These are phyloP conservation scores for Lactarius quietus DNA, from an alignment of 768 basidiomycete genomes.

Conservation along the genomic window DNA sequence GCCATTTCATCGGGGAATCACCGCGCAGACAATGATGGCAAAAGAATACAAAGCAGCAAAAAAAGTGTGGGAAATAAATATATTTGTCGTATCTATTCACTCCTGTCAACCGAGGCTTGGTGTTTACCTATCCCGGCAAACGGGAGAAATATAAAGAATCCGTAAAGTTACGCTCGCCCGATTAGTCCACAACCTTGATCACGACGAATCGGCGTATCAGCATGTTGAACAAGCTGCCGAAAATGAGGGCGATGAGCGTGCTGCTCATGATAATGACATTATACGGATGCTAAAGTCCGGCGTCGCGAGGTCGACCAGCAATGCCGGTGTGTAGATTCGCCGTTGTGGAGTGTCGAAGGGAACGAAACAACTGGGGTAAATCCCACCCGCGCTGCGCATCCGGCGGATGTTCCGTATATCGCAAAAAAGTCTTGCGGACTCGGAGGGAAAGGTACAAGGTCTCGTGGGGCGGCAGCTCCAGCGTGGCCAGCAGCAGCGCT, in stretches of 20 bases:
- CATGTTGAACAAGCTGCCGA: too few species aligned
- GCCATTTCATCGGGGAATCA: background rate
- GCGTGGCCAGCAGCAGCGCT: constrained; percentile 66
- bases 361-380: constrained; percentile 79
- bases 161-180: background rate
- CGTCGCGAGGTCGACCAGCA: constrained; percentile 92
- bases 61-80: background rate
- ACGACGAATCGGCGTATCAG: too few species aligned
- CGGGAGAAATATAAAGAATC: background rate
- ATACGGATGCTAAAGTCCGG: constrained; percentile 99
- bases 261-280: constrained; percentile 98
- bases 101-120: background rate
- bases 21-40: background rate
- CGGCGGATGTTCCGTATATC: constrained; percentile 94
- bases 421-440: constrained; percentile 78
- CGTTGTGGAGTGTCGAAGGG: constrained; percentile 32
- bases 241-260: constrained; percentile 68
- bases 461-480: constrained; percentile 66
- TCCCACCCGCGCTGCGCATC: constrained; percentile 97
- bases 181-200: constrained; percentile 26
- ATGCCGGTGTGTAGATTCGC: constrained; percentile 72
- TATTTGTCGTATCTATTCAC: background rate
- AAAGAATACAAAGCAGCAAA: background rate
- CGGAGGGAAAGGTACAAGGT: constrained; percentile 66
- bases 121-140: constrained; percentile 4